Conservation (phyloP, 495 filamentous ascomycete species). For the Ramalina peruviana region DNA sequence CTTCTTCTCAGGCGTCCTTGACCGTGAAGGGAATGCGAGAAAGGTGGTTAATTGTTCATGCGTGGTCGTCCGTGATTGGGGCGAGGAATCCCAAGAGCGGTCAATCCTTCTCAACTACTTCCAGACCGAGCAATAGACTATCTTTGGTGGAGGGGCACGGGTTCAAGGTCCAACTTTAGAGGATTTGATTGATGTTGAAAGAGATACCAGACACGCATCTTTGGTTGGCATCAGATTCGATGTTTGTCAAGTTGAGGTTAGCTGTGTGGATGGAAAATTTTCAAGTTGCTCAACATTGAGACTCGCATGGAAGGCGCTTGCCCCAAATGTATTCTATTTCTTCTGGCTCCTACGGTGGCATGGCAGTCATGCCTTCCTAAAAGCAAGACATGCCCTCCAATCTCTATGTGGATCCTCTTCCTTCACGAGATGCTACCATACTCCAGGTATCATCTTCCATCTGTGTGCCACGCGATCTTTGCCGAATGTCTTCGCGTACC, state of each 20-base stretch:
- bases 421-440: constrained; percentile 31
- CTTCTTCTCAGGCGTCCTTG: constrained; percentile 62
- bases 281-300: neutral
- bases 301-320: neutral
- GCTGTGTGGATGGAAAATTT: too few species aligned
- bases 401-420: neutral
- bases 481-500: constrained; percentile 76
- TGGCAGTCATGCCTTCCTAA: neutral
- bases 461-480: constrained; percentile 44
- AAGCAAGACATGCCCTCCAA: neutral
- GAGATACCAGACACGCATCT: neutral
- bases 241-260: neutral
- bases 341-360: neutral
- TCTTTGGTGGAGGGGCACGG: too few species aligned
- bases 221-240: neutral
- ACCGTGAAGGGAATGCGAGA: constrained; percentile 96
- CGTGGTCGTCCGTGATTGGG: constrained; percentile 98
- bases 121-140: constrained; percentile 66
- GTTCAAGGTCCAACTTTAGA: too few species aligned
- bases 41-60: constrained; percentile 99
- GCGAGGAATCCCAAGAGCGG: constrained; percentile 97
- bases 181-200: neutral
- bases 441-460: constrained; percentile 72
- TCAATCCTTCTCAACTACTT: constrained; percentile 98
- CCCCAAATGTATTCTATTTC: neutral